These are phyloP conservation scores for Tothia fuscella DNA, from an alignment of 2,329 filamentous ascomycete genomes.

Conservation along the genomic window DNA sequence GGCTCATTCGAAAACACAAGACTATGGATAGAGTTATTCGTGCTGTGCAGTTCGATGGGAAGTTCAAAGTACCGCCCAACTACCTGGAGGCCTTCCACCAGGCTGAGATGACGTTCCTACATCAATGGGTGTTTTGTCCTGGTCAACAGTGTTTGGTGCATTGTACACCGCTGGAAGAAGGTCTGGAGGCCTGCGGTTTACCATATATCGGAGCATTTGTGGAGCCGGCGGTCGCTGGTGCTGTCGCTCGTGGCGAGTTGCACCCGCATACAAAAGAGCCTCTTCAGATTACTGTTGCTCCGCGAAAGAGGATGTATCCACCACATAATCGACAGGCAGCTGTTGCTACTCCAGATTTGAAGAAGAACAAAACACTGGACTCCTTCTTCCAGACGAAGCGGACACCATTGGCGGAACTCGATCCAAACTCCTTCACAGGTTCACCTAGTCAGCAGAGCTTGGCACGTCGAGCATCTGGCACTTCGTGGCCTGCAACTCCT, in stretches of 20 bases:
- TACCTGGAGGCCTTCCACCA: slow-evolving; percentile 74
- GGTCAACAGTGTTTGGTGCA: slow-evolving; percentile 57
- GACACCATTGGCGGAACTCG: slow-evolving; percentile 52
- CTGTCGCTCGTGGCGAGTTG: slow-evolving; percentile 68
- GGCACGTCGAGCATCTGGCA: slow-evolving; percentile 33
- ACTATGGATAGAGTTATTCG: slow-evolving; percentile 70
- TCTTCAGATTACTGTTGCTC: slow-evolving; percentile 24
- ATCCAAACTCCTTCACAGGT: slow-evolving; percentile 54
- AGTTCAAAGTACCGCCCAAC: slow-evolving; percentile 64
- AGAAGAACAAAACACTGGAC: slow-evolving; percentile 49
- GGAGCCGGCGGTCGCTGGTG: slow-evolving; percentile 54
- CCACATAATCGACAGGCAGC: slow-evolving; percentile 25
- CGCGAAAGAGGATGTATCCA: slow-evolving; percentile 21
- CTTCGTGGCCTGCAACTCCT: slow-evolving; percentile 45
- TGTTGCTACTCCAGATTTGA: slow-evolving; percentile 36
- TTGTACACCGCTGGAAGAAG: slow-evolving; percentile 51
- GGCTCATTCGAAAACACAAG: slow-evolving; percentile 81
- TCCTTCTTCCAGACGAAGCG: slow-evolving; percentile 54
- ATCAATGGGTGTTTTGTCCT: slow-evolving; percentile 91
- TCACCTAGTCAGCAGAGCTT: slow-evolving; percentile 49
- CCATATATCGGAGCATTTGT: slow-evolving; percentile 70
- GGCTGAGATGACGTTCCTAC: slow-evolving; percentile 83
- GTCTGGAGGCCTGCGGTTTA: slow-evolving; percentile 56
- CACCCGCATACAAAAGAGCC: slow-evolving; percentile 79
- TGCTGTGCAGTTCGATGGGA: slow-evolving; percentile 80